Evolutionary conservation across 768 basidiomycete species (phyloP).

Genomic region (Phlegmacium glaucopus): DNA sequence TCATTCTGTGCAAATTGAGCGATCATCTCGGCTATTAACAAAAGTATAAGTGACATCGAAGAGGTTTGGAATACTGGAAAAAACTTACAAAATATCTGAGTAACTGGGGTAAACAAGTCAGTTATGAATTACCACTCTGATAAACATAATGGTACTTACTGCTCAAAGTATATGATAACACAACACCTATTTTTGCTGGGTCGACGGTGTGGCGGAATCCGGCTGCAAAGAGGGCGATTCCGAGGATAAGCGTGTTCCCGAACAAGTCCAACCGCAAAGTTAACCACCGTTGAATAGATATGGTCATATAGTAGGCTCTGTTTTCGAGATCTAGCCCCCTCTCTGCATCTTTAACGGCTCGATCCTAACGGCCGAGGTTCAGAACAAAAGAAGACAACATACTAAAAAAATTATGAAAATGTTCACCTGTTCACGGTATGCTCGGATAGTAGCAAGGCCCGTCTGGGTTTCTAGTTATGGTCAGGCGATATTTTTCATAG

Average conservation of each 20-base stretch:
- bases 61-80: not conserved
- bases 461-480: constrained; percentile 52
- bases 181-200: constrained; percentile 55
- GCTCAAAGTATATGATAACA: constrained; percentile 46
- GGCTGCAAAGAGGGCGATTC: constrained; percentile 71
- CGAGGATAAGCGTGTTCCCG: constrained; percentile 66
- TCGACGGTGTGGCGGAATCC: constrained; percentile 55
- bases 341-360: constrained; percentile 51
- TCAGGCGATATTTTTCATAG: not conserved
- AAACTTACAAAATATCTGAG: constrained; percentile 41
- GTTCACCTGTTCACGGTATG: constrained; percentile 54
- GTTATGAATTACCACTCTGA: not conserved
- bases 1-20: constrained; percentile 58
- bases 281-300: constrained; percentile 67
- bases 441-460: constrained; percentile 60
- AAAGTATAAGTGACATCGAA: not conserved
- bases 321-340: constrained; percentile 56
- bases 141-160: constrained; percentile 29
- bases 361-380: constrained; percentile 28
- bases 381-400: not conserved
- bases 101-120: constrained; percentile 29
- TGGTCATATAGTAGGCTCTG: constrained; percentile 62
- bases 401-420: not conserved
- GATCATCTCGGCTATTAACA: constrained; percentile 46
- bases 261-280: constrained; percentile 62